phyloP scores from a whole-genome alignment of 768 basidiomycete genomes.

The Crassisporium funariophilum region DNA sequence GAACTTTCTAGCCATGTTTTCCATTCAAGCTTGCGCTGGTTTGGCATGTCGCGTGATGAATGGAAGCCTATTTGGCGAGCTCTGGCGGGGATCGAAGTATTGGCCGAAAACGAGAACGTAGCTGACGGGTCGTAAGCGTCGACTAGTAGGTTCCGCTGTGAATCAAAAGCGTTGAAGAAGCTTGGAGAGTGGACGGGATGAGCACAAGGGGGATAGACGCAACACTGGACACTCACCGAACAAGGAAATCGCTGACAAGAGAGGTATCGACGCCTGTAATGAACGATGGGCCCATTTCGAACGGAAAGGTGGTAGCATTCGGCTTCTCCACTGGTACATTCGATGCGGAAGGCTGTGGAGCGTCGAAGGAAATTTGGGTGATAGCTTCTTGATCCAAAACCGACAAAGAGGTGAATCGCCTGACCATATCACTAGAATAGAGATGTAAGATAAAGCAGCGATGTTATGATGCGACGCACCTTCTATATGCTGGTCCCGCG shows the following conservation, averaged over 20 bases:
- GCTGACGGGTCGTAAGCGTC: slow-evolving; percentile 81
- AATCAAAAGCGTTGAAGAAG: slow-evolving; percentile 86
- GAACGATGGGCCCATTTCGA: slow-evolving; percentile 71
- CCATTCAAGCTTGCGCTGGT: slow-evolving; percentile 87
- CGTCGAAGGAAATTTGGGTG: slow-evolving; percentile 78
- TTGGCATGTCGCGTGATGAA: slow-evolving; percentile 63
- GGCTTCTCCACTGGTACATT: slow-evolving; percentile 44
- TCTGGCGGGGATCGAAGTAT: slow-evolving; percentile 79
- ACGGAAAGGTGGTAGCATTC: slow-evolving; percentile 75
- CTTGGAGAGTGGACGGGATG: slow-evolving; percentile 37
- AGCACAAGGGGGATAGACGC: slow-evolving; percentile 8
- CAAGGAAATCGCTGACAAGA: slow-evolving; percentile 76
- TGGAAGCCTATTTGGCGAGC: slow-evolving; percentile 75
- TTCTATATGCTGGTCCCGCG: slow-evolving; percentile 64
- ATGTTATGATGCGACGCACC: slow-evolving; percentile 42
- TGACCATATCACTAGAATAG: slow-evolving; percentile 72
- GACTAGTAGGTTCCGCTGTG: slow-evolving; percentile 62
- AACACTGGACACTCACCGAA: slow-evolving; percentile 52
- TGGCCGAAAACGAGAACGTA: slow-evolving; percentile 90
- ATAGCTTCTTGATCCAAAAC: slow-evolving; percentile 86
- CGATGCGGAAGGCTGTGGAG: slow-evolving; percentile 55
- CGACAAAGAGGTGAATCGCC: slow-evolving; percentile 78
- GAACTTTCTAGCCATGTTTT: slow-evolving; percentile 70
- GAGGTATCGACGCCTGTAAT: slow-evolving; percentile 71
- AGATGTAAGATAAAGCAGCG: slow-evolving; percentile 3